Evolutionary conservation across 768 basidiomycete genomes (phyloP).

Genomic region (Mycena capillaripes): DNA sequence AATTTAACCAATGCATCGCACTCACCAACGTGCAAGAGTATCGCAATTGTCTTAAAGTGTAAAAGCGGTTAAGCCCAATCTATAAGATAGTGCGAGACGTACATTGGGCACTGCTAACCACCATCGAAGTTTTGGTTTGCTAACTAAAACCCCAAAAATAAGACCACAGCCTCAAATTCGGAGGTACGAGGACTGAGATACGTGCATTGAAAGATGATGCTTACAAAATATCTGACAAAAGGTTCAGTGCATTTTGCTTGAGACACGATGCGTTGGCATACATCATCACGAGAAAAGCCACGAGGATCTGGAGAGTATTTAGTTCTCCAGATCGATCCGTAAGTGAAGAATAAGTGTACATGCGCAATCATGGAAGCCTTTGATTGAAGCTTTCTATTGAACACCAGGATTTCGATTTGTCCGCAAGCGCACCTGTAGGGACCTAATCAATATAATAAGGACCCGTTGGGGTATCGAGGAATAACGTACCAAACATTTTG

Average conservation of each 20-base stretch:
- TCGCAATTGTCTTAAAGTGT: neutral
- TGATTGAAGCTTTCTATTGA: neutral
- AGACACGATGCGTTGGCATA: neutral
- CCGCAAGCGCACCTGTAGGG: neutral
- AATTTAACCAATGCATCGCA: neutral
- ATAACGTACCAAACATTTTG: neutral
- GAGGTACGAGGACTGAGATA: neutral
- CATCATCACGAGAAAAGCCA: neutral
- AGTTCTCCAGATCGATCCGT: neutral
- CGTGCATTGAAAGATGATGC: constrained; percentile 7
- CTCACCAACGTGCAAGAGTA: neutral
- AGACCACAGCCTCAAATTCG: neutral
- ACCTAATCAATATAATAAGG: neutral
- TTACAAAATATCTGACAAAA: neutral
- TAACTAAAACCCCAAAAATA: neutral
- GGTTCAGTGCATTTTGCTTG: neutral
- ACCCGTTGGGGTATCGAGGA: neutral
- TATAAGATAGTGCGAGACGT: neutral
- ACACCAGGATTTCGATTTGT: neutral
- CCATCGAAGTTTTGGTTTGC: constrained; percentile 1
- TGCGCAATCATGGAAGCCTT: constrained; percentile 10
- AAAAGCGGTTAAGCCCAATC: neutral
- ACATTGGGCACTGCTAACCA: constrained; percentile 3
- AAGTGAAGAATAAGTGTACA: neutral
- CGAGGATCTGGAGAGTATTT: neutral